Conservation (phyloP, 768 basidiomycete genomes). For the Trametes cinnabarina region DNA sequence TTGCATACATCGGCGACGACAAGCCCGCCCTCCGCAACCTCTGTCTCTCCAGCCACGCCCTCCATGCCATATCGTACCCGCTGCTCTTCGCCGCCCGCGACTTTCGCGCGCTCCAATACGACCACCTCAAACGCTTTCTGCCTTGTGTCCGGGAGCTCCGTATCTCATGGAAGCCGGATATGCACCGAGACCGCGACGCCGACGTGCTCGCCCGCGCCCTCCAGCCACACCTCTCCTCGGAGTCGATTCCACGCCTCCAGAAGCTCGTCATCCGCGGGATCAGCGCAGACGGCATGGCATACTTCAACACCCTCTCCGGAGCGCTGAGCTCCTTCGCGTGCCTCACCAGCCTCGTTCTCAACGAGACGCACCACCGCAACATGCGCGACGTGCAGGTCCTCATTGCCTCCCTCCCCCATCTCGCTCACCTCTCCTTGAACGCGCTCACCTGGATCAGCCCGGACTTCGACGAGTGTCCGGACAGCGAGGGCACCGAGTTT, state of each 20-base stretch:
- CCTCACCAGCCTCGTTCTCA: conserved; percentile 5
- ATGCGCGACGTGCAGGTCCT: conserved; percentile 8
- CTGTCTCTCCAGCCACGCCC: neutral
- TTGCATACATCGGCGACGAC: conserved; percentile 2
- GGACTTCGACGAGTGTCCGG: neutral
- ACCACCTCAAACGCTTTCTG: conserved; percentile 1
- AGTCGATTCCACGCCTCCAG: conserved; percentile 2
- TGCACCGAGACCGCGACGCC: neutral
- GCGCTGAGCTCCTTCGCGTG: neutral
- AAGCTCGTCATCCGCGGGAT: conserved; percentile 7
- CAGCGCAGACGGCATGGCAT: neutral
- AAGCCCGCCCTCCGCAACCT: conserved; percentile 1
- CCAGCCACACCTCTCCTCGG: conserved; percentile 2
- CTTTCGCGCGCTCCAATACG: neutral
- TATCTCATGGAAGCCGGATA: conserved; percentile 9
- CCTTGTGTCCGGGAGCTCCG: conserved; percentile 1
- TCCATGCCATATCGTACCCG: conserved; percentile 4
- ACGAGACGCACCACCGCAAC: conserved; percentile 1
- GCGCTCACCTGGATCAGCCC: conserved; percentile 6
- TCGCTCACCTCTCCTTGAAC: conserved; percentile 6
- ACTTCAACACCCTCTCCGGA: neutral
- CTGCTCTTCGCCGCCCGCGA: conserved; percentile 7
- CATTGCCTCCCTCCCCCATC: conserved; percentile 3
- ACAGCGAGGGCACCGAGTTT: neutral
- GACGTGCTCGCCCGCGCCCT: neutral